Evolutionary conservation across 495 filamentous ascomycete genomes (phyloP).

Genomic region (Saxophila tyrrhenica): DNA sequence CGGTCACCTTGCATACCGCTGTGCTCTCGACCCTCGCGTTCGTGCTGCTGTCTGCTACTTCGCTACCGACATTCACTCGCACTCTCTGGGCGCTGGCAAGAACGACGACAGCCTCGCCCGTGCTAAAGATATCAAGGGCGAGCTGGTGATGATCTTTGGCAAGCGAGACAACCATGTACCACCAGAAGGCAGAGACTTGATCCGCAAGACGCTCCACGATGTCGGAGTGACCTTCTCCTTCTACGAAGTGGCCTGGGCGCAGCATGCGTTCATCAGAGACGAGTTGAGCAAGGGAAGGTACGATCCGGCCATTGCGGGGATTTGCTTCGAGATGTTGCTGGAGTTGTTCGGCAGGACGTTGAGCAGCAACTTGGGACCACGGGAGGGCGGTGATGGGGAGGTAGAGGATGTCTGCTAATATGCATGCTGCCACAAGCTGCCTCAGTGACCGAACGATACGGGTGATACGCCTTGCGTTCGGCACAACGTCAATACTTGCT

Average conservation of each 20-base stretch:
- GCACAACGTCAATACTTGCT: no score
- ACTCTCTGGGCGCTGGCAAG: constrained; percentile 58
- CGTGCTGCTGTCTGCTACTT: constrained; percentile 77
- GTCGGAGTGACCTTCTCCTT: constrained; percentile 65
- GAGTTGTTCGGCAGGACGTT: constrained; percentile 75
- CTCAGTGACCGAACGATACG: no score
- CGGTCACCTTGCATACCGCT: constrained; percentile 78
- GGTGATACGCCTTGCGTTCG: no score
- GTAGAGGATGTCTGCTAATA: constrained; percentile 37
- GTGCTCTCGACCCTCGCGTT: constrained; percentile 66
- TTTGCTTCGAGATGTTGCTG: constrained; percentile 85
- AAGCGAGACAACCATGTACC: constrained; percentile 86
- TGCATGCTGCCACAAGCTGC: no score
- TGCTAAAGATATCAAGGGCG: constrained; percentile 64
- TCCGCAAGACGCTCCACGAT: constrained; percentile 71
- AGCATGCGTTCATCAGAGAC: constrained; percentile 95
- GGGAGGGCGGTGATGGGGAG: constrained; percentile 27
- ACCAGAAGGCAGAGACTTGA: constrained; percentile 71
- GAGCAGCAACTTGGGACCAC: constrained; percentile 61
- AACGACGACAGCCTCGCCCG: constrained; percentile 54
- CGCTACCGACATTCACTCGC: constrained; percentile 78
- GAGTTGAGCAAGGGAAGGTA: constrained; percentile 89
- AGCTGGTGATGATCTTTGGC: constrained; percentile 74
- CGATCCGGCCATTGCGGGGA: constrained; percentile 72
- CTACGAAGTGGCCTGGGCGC: constrained; percentile 83